Base-by-base conservation (phyloP, 202 grass and related monocot species). In the Hordeum pubiflorum region DNA sequence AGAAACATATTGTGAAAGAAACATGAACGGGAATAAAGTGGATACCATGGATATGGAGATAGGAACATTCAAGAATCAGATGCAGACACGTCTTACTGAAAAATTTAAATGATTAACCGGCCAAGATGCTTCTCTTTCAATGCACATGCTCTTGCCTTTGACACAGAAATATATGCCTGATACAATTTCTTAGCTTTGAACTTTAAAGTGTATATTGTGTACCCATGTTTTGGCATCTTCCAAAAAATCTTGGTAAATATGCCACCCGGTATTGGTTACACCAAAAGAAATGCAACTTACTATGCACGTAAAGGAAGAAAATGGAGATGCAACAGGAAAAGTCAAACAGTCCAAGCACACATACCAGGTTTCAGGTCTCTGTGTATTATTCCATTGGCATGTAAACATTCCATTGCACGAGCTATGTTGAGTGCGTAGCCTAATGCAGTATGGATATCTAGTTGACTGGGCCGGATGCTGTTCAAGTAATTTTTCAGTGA, bases 341-440 rank as follows among this genome's bases (percentile, higher is more conserved):
- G 31, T 29, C 1, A 88, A 75, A 58, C 15, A 79, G 18, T 9
- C 7, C 54, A 36, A 44, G 65, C 60, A 70, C 52, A 20, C 85
- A 39, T 89, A 98, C 96, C 96, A 83, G 96, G 96, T 87, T 98
- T 98, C 85, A 98, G 81, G 60, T 99, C 96, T 85, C 96, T 93
- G 70, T 99, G 96, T 89, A 99, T 99, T 38, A 99, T 95, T 72
- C 96, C 96, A 72, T 99, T 99, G 40, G 90, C 92, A 91, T 99
- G 96, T 81, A 99, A 72, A 21, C 92, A 99, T 67, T 99, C 92
- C 96, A 99, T 93, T 65, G 96, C 96, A 86, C 86, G 92, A 72
- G 96, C 92, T 89, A 99, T 95, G 77, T 99, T 85, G 23, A 99
- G 83, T 46, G 96, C 92, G 84, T 93, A 99, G 82, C 90, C 77